These are phyloP conservation scores for Coccomyxa subellipsoidea DNA, from an alignment of 163 green algal genomes.

Conservation along the genomic window DNA sequence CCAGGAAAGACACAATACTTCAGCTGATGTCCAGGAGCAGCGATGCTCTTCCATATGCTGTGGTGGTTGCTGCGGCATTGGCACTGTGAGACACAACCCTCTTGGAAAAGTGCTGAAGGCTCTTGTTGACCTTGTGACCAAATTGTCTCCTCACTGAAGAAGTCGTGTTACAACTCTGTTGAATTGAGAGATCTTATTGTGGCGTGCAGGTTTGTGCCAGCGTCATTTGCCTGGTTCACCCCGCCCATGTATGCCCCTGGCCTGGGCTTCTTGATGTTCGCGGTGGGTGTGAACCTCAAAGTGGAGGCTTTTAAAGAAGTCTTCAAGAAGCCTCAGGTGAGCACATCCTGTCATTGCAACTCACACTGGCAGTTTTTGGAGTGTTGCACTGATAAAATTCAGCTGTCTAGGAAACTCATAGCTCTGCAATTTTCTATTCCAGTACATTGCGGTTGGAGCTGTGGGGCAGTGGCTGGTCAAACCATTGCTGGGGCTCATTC, in stretches of 20 bases:
- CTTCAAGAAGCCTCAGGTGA: conserved; percentile 24
- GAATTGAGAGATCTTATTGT: neutral
- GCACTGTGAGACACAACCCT: conserved; percentile 17
- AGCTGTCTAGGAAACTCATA: neutral
- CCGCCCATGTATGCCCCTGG: conserved; percentile 30
- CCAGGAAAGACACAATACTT: neutral
- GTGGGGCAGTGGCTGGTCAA: conserved; percentile 39
- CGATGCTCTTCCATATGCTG: conserved; percentile 20
- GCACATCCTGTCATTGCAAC: too few relatives aligned
- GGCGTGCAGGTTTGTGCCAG: conserved; percentile 16
- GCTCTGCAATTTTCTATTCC: neutral
- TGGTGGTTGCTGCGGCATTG: conserved; percentile 14
- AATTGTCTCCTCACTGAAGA: too few relatives aligned
- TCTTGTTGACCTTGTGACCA: too few relatives aligned
- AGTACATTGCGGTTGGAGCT: conserved; percentile 22
- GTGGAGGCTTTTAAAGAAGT: conserved; percentile 22
- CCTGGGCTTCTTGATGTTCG: conserved; percentile 48
- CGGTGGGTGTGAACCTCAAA: conserved; percentile 40
- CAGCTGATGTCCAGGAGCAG: conserved; percentile 7
- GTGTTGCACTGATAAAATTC: too few relatives aligned
- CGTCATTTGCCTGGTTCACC: conserved; percentile 28
- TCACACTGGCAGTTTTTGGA: too few relatives aligned
- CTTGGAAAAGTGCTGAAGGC: too few relatives aligned
- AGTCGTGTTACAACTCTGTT: neutral
- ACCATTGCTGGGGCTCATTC: conserved; percentile 22